Evolutionary conservation across 306 rosid genomes (phyloP), one percentile per base, ranked within the genome.

Genomic region (Pyrus bretschneideri): DNA sequence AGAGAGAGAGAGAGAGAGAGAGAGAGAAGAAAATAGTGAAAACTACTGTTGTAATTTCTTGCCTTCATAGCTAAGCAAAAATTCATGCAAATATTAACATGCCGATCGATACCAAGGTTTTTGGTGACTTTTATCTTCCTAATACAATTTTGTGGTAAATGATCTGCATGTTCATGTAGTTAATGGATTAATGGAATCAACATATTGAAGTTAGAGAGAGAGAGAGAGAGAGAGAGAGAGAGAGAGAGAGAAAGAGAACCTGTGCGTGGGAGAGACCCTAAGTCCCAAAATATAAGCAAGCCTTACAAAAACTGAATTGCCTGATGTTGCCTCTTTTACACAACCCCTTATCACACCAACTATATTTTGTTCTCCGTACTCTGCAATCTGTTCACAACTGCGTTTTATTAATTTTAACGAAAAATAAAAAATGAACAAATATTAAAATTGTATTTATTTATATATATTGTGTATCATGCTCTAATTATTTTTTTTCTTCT

Each of bases 341-440:
- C 96, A 95, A n/a, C 96, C 98, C 49, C 96, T 89, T 83, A 95
- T 84, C 73, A 87, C 87, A 58, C 98, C 98, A 19, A 88, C 92
- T 60, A 90, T 85, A 77, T 89, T 89, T 74, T 86, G 84, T 78
- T 85, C 88, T 76, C 96, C 98, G 72, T 83, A 92, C 81, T 86
- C 96, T 66, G 98, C 98, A 80, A 95, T 96, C 98, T 94, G 77
- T 60, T 54, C 60, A 30, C 23, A 35, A 25, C 42, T 10, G 14
- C 21, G 55, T 12, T 55, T 19, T 17, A 7, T 4, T 10, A 49
- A 49, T 11, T 49, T 49, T 49, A 49, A 57, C 12, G 27, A 1
- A 57, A 52, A 57, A 57, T 1, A 0, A 52, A 17, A 51, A 51
- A 49, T 3, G 3, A 51, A 51, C 1, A 52, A 52, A 52, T 2